A percentile compares a stretch with the other conserved stretches of the same genome.
These are phyloP conservation scores for Metarhizium robertsii DNA, from an alignment of 2,329 filamentous ascomycete species.

Conservation along the genomic window DNA sequence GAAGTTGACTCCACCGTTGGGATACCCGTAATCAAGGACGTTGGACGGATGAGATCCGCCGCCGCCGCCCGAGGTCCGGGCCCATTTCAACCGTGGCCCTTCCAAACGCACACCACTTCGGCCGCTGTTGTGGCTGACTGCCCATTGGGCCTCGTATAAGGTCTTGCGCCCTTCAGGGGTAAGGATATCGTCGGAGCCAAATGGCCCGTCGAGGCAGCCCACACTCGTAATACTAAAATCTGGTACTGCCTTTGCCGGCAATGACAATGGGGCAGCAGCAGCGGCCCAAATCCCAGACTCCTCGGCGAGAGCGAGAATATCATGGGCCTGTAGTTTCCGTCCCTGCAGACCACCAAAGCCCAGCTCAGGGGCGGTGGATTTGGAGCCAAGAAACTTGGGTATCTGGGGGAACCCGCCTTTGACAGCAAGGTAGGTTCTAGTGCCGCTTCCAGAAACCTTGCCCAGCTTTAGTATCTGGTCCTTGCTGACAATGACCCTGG, in stretches of 20 bases:
- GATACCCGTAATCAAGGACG: slow-evolving; percentile 29
- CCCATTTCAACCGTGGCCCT: slow-evolving; percentile 49
- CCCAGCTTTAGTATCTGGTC: slow-evolving; percentile 39
- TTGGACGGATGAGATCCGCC: slow-evolving; percentile 55
- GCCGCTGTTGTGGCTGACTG: slow-evolving; percentile 51
- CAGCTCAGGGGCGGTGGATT: slow-evolving; percentile 48
- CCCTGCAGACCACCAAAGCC: slow-evolving; percentile 52
- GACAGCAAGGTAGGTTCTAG: slow-evolving; percentile 49
- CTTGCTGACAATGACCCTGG: slow-evolving; percentile 39
- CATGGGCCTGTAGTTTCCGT: slow-evolving; percentile 35
- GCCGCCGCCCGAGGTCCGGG: slow-evolving; percentile 49
- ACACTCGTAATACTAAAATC: slow-evolving; percentile 8
- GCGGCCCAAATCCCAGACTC: not conserved
- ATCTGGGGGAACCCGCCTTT: slow-evolving; percentile 30
- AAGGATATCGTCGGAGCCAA: slow-evolving; percentile 21
- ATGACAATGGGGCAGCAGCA: not conserved
- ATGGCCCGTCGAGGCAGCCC: slow-evolving; percentile 22
- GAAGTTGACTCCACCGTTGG: slow-evolving; percentile 26
- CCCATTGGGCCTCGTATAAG: slow-evolving; percentile 49
- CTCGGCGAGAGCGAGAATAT: slow-evolving; percentile 3
- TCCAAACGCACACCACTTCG: slow-evolving; percentile 51
- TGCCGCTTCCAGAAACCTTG: slow-evolving; percentile 37
- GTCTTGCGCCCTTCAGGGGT: slow-evolving; percentile 41
- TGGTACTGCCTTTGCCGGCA: slow-evolving; percentile 6
- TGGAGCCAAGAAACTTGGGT: slow-evolving; percentile 48